Evolutionary conservation across 768 basidiomycete genomes (phyloP), one percentile per base, ranked within the genome.

Genomic region (Boletus reticulatus): DNA sequence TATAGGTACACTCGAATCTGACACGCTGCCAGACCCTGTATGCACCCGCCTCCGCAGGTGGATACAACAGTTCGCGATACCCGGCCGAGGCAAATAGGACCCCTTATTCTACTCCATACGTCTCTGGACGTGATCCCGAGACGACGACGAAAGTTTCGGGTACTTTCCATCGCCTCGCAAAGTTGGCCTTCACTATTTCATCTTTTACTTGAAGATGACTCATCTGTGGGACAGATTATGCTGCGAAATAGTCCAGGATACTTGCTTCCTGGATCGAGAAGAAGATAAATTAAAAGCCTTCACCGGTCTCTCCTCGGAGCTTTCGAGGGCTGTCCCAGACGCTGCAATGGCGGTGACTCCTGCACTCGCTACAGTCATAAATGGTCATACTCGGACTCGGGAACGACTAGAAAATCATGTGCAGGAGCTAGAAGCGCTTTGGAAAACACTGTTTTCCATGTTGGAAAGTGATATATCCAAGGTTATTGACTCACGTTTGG

Each of bases 211-310:
- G 31, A 50, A 49, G 43, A 48, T 13, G 27, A 45, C 58, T 67
- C 43, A 67, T 55, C 27, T 37, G 32, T 56, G 36, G 39, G 43
- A 22, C 50, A 83, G 82, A 60, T 60, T 82, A 27, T 79, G 79
- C 27, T 76, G 74, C 44, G 69, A 80, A 61, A 70, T 77, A 45
- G 72, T 79, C 48, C 74, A 76, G 65, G 72, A 80, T 50, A 70
- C 71, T 17, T 75, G 73, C 52, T 67, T 68, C 44, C 71, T 78
- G 38, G 73, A 75, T 42, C 72, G 67, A 53, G 81, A 81, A 59
- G 78, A 76, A 56, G 71, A 74, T 48, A 82, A 80, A 62, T 59
- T 79, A 38, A 72, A 77, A 55, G 78, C 78, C 3, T 83, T 79
- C 55, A 79, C 74, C 4, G 76, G 78, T 34, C 70, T 84, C 46